Base-by-base conservation (phyloP, 352 stramenopile species). In the Phytophthora pistaciae region DNA sequence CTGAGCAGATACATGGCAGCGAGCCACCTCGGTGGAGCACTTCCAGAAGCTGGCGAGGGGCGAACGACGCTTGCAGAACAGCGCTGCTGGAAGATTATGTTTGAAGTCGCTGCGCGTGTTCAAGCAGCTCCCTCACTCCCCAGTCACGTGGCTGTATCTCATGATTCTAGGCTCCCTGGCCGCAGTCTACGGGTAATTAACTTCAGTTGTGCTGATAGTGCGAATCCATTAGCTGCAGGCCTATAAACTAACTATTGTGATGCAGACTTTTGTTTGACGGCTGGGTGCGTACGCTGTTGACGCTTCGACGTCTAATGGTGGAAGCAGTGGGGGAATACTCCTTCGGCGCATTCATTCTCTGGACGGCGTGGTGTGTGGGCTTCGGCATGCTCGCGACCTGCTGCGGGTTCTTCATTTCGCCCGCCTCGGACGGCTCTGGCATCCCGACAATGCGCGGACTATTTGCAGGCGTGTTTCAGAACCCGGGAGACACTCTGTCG, bases 91-190 rank as follows among this genome's bases (percentile, higher is more conserved):
- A 3, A 76, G 87, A 50, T 66, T 93, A 9, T 93, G 85, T 36
- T 75, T 92, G 20, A 72, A 72, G 4, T 89, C 80, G 42, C 80
- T 93, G 11, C 71, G 74, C 31, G 49, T 94, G 50, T 94, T 85
- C 73, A 91, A 90, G 61, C 87, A 91, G 58, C 53, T 96, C n/a
- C 87, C 89, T 21, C 90, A 94, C 53, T 96, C 89, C 31, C 89
- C 85, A 1, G 86, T 93, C 27, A 96, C 84, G 58, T 96, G 88
- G 88, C 72, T 94, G 23, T 96, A 90, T 44, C 68, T 96, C 40
- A 76, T 83, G 36, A 74, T 90, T 7, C 64, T 96, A 9, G 85
- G 88, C 7, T 71, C 67, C 3, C 60, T 91, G 54, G 80, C 85
- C 16, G 87, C 87, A 38, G 48, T 90, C 13, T 91, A 91, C 58